Conservation (phyloP, 2,329 filamentous ascomycete genomes). For the Fusarium metavorans region DNA sequence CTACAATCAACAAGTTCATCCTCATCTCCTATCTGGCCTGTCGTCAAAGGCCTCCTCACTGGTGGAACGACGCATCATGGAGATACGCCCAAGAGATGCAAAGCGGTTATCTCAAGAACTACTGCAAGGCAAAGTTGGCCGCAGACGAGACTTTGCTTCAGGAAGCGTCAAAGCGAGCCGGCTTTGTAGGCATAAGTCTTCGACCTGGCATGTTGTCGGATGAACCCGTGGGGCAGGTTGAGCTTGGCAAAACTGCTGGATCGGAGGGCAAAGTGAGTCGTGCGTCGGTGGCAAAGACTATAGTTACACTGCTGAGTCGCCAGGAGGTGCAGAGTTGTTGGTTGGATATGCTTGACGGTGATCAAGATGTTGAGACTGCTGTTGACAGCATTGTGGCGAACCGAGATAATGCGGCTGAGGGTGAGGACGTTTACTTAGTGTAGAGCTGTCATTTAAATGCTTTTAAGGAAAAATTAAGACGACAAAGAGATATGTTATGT, state of each 20-base stretch:
- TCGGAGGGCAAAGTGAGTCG: background rate
- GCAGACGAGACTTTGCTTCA: background rate
- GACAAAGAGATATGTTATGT: background rate
- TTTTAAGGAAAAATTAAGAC: background rate
- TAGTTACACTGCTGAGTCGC: background rate
- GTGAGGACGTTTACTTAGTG: background rate
- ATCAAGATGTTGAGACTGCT: background rate
- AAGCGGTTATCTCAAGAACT: background rate
- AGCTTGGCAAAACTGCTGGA: background rate
- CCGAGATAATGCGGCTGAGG: background rate
- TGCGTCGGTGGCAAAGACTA: background rate
- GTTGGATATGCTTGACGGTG: background rate
- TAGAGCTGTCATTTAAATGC: background rate
- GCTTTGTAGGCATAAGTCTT: background rate
- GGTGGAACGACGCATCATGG: background rate
- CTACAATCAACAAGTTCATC: background rate
- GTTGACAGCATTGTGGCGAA: background rate
- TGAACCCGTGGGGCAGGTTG: background rate
- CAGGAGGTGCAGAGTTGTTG: background rate
- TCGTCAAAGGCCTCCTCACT: background rate
- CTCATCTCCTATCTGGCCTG: background rate
- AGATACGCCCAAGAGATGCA: background rate
- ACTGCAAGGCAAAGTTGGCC: background rate
- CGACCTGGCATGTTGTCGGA: background rate
- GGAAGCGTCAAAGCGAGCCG: background rate